Evolutionary conservation across 495 filamentous ascomycete genomes (phyloP).

Genomic region (Hyaloscypha bicolor): DNA sequence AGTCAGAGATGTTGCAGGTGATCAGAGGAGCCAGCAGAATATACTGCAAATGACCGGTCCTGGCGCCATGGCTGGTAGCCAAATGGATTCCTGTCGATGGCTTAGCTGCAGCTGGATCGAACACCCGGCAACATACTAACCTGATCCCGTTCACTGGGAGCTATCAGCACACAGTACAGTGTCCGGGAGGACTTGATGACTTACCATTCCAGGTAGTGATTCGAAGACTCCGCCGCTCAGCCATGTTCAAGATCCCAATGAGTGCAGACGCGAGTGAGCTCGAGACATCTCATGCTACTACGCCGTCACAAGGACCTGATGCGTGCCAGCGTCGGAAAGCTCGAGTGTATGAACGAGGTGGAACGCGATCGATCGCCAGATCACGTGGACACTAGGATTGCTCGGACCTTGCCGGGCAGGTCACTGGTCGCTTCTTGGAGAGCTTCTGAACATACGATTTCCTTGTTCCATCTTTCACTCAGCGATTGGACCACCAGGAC

Average conservation of each 20-base stretch:
- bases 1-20: neutral
- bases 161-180: constrained; percentile 20
- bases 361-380: neutral
- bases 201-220: constrained; percentile 92
- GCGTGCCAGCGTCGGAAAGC: neutral
- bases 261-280: neutral
- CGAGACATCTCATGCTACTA: neutral
- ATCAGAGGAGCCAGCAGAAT: neutral
- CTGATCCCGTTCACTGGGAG: constrained; percentile 87
- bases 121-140: constrained; percentile 43
- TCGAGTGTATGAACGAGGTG: too few species aligned
- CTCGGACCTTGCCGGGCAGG: neutral
- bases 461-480: constrained; percentile 3
- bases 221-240: constrained; percentile 52
- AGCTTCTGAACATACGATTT: constrained; percentile 22
- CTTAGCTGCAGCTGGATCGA: constrained; percentile 21
- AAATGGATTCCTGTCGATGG: constrained; percentile 76
- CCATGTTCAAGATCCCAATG: constrained; percentile 11
- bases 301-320: neutral
- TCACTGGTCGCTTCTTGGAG: too few species aligned
- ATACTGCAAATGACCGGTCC: constrained; percentile 78
- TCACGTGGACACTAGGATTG: neutral
- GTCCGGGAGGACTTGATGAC: constrained; percentile 17
- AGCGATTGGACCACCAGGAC: constrained; percentile 29
- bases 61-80: constrained; percentile 93